These are phyloP conservation scores for Inosperma sp. DNA, from an alignment of 768 basidiomycete species.

Conservation along the genomic window DNA sequence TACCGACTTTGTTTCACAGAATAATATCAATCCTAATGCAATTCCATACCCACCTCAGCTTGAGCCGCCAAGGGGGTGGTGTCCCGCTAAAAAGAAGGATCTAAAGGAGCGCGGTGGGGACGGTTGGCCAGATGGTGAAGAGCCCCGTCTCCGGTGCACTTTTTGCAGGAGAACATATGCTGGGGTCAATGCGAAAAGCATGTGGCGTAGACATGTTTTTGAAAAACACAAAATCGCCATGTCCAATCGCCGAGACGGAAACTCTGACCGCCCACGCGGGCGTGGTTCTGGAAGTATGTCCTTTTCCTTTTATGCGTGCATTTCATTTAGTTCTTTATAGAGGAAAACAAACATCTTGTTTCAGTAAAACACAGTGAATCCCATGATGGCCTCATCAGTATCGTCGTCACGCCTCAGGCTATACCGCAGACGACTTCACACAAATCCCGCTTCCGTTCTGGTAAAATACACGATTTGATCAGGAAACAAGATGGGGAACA, in stretches of 20 bases:
- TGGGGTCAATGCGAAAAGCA: constrained; percentile 85
- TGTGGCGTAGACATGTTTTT: constrained; percentile 86
- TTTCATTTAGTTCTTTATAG: constrained; percentile 30
- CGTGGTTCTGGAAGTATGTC: constrained; percentile 62
- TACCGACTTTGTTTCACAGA: constrained; percentile 53
- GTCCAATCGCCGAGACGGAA: constrained; percentile 75
- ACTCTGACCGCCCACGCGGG: constrained; percentile 53
- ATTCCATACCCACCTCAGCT: constrained; percentile 71
- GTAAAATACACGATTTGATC: constrained; percentile 22
- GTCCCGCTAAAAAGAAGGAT: constrained; percentile 80
- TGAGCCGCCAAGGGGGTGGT: constrained; percentile 84
- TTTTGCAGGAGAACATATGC: constrained; percentile 82
- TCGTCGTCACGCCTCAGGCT: constrained; percentile 39
- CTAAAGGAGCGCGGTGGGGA: constrained; percentile 63
- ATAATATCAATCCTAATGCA: constrained; percentile 45
- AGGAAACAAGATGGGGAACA: constrained; percentile 21
- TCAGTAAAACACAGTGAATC: constrained; percentile 29
- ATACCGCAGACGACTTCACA: constrained; percentile 32
- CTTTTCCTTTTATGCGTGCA: constrained; percentile 1
- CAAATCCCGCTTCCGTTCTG: constrained; percentile 45
- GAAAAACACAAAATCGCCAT: constrained; percentile 90
- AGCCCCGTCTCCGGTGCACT: constrained; percentile 75
- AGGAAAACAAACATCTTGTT: constrained; percentile 49
- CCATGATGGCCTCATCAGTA: constrained; percentile 41
- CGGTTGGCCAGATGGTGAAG: constrained; percentile 77